These are phyloP conservation scores for Usnea hakonensis DNA, from an alignment of 495 filamentous ascomycete genomes.

Conservation along the genomic window DNA sequence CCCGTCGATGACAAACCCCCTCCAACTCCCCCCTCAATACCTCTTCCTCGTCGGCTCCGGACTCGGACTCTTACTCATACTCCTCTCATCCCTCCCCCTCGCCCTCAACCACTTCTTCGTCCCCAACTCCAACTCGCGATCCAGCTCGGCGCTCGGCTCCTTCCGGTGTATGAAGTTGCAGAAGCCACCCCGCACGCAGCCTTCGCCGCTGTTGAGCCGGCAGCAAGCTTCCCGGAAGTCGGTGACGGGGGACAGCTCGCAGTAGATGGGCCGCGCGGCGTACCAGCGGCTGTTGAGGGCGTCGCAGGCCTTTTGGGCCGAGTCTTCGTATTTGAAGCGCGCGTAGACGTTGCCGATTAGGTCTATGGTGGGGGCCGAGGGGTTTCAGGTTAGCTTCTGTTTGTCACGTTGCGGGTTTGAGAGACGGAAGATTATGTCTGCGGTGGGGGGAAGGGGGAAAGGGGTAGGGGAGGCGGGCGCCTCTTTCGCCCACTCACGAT, in stretches of 20 bases:
- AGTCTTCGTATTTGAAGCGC: constrained; percentile 99
- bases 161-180: constrained; percentile 99
- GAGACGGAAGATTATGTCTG: not conserved
- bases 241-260: constrained; percentile 91
- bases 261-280: constrained; percentile 94
- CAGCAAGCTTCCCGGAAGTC: constrained; percentile 99
- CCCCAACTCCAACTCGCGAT: constrained; percentile 73
- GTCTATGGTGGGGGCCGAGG: constrained; percentile 45
- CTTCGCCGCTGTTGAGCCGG: constrained; percentile 86
- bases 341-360: constrained; percentile 99
- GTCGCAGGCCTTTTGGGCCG: constrained; percentile 87
- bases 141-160: constrained; percentile 80
- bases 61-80: constrained; percentile 63
- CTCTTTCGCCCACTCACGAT: constrained; percentile 67
- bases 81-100: constrained; percentile 77
- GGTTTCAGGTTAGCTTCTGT: not conserved
- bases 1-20: not conserved
- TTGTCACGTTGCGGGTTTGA: not conserved
- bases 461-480: not conserved
- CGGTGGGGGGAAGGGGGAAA: not conserved
- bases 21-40: constrained; percentile 36
- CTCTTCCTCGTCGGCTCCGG: constrained; percentile 68
- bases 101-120: constrained; percentile 96
- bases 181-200: constrained; percentile 92
- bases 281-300: constrained; percentile 93